Base-by-base conservation (phyloP, 352 stramenopile species). In the Pythium aristosporum region DNA sequence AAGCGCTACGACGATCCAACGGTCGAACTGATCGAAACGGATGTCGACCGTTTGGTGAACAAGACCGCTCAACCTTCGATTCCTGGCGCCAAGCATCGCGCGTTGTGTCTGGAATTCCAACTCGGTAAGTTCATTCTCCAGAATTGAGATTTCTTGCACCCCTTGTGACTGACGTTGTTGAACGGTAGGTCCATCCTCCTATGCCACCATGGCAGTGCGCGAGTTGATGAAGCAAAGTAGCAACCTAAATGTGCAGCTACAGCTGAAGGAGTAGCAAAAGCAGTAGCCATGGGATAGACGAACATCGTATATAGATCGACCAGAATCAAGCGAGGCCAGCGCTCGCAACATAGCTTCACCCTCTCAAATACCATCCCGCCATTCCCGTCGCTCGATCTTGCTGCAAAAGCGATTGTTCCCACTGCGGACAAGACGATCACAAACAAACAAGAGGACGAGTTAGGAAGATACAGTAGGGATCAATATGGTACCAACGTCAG, bases 221-320 rank as follows among this genome's bases (percentile, higher is more conserved):
- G 94, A 98, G 63, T 71, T 99, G n/a, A 96, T 96, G 67, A 98
- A 98, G 73, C 80, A 82, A 71, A 97, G 71, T 75, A 98, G 71
- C 77, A 97, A 75, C 53, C 72, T 82, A 30, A 74, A 90, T 60
- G 79, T 90, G 20, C 83, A 88, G 59, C 84, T 78, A 76, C 75
- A 89, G 59, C 60, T 80, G 61, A 59, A 81, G 8, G 63, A 68
- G 65, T 37, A 67, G 48, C 15, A 59, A 13, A 68, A 53, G 6
- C 9, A 2, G 25, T 46, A 44, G 21, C 3, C 2, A 51, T 48
- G 30, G 13, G n/a, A 50, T 25, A 50, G n/a, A 41, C 11, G 12
- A 50, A 6, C 23, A 37, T 18, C 10, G 46, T 34, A 52, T 55
- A 44, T 44, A 34, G 32, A 57, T 20, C 44, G 34, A 48, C 28